A percentile compares a stretch with the other conserved stretches of the same genome.
phyloP scores from a whole-genome alignment of 164 flowering plant species.

The Magnolia officinalis region DNA sequence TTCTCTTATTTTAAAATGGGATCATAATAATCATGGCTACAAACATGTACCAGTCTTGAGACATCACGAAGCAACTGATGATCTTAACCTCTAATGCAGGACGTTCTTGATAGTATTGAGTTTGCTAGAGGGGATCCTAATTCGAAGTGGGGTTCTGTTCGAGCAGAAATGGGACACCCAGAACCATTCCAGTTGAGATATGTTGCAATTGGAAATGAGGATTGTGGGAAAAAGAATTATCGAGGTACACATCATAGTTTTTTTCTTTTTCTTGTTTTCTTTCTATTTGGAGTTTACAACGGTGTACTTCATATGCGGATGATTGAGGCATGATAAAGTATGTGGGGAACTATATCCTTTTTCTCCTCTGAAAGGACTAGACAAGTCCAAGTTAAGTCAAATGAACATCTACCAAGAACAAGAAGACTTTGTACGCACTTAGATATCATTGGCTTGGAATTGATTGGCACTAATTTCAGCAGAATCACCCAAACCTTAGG shows the following conservation, averaged over 20 bases:
- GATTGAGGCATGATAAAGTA: too few relatives aligned
- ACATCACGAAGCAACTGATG: not conserved
- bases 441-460: not conserved
- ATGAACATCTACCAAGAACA: not conserved
- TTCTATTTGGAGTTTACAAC: not conserved
- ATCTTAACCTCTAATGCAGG: constrained; percentile 38
- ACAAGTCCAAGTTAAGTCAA: not conserved
- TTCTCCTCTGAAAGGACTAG: too few relatives aligned
- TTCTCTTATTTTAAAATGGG: not conserved
- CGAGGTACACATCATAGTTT: constrained; percentile 38
- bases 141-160: constrained; percentile 85
- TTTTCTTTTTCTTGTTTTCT: not conserved
- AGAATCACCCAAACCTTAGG: not conserved
- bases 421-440: not conserved
- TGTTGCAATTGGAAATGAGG: constrained; percentile 91
- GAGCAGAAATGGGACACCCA: constrained; percentile 93
- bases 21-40: not conserved
- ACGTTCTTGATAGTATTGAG: constrained; percentile 79
- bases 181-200: constrained; percentile 83
- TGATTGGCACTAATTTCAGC: not conserved
- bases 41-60: not conserved
- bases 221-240: constrained; percentile 67
- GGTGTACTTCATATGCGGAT: not conserved
- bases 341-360: too few relatives aligned
- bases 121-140: constrained; percentile 76